Conservation (phyloP, 2,329 filamentous ascomycete species). For the Phyllosticta citrichinensis region DNA sequence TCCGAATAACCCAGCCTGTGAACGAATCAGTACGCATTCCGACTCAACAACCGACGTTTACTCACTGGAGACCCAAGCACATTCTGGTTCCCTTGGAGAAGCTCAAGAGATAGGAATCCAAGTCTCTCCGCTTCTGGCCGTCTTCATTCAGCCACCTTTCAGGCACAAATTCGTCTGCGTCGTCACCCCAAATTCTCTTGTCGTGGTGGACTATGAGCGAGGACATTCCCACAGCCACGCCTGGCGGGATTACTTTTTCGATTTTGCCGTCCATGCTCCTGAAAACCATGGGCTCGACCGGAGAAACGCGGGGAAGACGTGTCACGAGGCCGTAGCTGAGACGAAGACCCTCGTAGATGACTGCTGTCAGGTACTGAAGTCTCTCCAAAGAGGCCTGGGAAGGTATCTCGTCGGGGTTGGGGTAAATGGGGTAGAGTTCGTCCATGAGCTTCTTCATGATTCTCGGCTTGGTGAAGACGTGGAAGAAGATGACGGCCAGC, state of each 20-base stretch:
- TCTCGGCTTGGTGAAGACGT: slow-evolving; percentile 25
- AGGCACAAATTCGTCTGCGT: slow-evolving; percentile 18
- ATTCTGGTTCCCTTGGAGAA: slow-evolving; percentile 24
- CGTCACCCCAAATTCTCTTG: slow-evolving; percentile 22
- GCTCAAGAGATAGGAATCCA: slow-evolving; percentile 21
- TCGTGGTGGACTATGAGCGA: slow-evolving; percentile 20
- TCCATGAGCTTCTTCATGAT: slow-evolving; percentile 21
- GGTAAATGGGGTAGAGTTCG: slow-evolving; percentile 21
- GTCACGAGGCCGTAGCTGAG: slow-evolving; percentile 12
- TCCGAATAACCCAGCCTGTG: slow-evolving; percentile 10
- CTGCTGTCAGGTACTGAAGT: slow-evolving; percentile 14
- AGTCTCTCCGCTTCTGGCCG: slow-evolving; percentile 3
- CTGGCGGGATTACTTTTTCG: slow-evolving; percentile 10
- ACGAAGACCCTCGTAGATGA: slow-evolving; percentile 15
- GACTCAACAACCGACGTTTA: background rate
- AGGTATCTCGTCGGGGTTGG: background rate
- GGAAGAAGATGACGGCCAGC: slow-evolving; percentile 25
- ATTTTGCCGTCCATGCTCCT: background rate
- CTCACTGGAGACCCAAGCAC: slow-evolving; percentile 25
- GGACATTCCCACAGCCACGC: slow-evolving; percentile 9
- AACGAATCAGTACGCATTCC: background rate
- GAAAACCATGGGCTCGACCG: slow-evolving; percentile 12
- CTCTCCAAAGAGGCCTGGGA: background rate
- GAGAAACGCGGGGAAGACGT: slow-evolving; percentile 13
- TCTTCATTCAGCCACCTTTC: slow-evolving; percentile 23